Conservation (phyloP, 108 stramenopile genomes). For the Cyclotella baltica region DNA sequence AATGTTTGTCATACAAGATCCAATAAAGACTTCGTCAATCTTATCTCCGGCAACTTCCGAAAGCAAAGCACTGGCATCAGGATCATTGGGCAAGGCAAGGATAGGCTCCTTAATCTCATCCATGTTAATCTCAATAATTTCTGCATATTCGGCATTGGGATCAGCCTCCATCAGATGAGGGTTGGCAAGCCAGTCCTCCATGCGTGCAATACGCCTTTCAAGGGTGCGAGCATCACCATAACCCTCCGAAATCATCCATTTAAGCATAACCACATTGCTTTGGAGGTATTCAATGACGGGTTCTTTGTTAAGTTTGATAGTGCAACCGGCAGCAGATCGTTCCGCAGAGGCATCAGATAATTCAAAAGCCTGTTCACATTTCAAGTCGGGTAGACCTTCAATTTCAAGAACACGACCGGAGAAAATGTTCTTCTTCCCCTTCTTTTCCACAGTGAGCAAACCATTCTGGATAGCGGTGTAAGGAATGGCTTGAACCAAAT, state of each 20-base stretch:
- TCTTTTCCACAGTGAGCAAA: slow-evolving; percentile 92
- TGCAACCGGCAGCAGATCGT: slow-evolving; percentile 95
- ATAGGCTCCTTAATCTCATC: slow-evolving; percentile 95
- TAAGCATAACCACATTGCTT: slow-evolving; percentile 94
- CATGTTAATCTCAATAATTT: slow-evolving; percentile 93
- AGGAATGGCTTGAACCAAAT: slow-evolving; percentile 96
- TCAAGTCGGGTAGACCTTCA: slow-evolving; percentile 93
- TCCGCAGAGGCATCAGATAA: slow-evolving; percentile 93
- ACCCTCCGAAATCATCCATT: slow-evolving; percentile 98
- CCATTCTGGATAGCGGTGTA: slow-evolving; percentile 94
- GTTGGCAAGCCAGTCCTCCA: slow-evolving; percentile 94
- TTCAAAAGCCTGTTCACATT: slow-evolving; percentile 98
- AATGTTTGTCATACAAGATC: slow-evolving; percentile 97
- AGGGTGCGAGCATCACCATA: slow-evolving; percentile 94
- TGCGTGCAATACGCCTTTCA: slow-evolving; percentile 93
- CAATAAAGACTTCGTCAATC: slow-evolving; percentile 98
- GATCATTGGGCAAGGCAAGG: slow-evolving; percentile 94
- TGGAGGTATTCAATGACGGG: slow-evolving; percentile 95
- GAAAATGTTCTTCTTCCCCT: slow-evolving; percentile 97
- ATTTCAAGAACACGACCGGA: slow-evolving; percentile 95
- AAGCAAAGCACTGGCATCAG: slow-evolving; percentile 90
- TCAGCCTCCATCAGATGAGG: slow-evolving; percentile 93
- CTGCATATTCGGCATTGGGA: slow-evolving; percentile 88
- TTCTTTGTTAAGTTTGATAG: slow-evolving; percentile 94
- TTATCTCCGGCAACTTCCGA: slow-evolving; percentile 87